These are phyloP conservation scores for Beauveria scarabaeidicola DNA, from an alignment of 2,329 filamentous ascomycete genomes.

Conservation along the genomic window DNA sequence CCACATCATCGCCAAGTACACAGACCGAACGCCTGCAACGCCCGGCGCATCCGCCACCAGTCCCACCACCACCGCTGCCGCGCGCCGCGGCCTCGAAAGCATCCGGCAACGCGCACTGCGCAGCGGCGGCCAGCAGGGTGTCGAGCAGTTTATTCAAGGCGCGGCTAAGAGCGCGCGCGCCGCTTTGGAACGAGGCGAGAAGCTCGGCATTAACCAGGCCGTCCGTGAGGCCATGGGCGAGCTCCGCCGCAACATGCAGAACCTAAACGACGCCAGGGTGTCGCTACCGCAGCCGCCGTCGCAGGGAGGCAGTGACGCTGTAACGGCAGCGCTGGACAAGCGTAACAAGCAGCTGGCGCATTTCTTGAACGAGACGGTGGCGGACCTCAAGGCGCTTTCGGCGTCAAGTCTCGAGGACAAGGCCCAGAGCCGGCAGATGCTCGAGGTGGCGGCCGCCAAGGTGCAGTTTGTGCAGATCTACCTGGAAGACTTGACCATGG, in stretches of 20 bases:
- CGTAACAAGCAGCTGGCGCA: conserved; percentile 59
- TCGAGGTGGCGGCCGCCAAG: conserved; percentile 54
- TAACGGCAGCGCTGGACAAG: conserved; percentile 45
- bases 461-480: conserved; percentile 57
- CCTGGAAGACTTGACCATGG: conserved; percentile 48
- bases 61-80: conserved; percentile 27
- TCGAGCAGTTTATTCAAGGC: conserved; percentile 61
- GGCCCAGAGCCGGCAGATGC: conserved; percentile 39
- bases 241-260: conserved; percentile 66
- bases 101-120: conserved; percentile 33
- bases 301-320: conserved; percentile 14
- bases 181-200: conserved; percentile 64
- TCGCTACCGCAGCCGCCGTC: not conserved
- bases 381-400: conserved; percentile 53
- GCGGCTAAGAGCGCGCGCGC: conserved; percentile 70
- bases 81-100: conserved; percentile 18
- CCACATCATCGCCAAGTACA: conserved; percentile 63
- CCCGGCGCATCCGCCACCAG: conserved; percentile 19
- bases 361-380: conserved; percentile 60
- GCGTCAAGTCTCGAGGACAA: conserved; percentile 40
- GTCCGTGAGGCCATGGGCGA: conserved; percentile 76
- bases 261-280: conserved; percentile 47
- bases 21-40: conserved; percentile 41
- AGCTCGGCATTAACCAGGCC: conserved; percentile 70
- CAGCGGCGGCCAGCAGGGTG: conserved; percentile 35